A percentile compares a stretch with the other conserved stretches of the same genome.
These are phyloP conservation scores for Citrus hindsii DNA, from an alignment of 345 rosid genomes.

Conservation along the genomic window DNA sequence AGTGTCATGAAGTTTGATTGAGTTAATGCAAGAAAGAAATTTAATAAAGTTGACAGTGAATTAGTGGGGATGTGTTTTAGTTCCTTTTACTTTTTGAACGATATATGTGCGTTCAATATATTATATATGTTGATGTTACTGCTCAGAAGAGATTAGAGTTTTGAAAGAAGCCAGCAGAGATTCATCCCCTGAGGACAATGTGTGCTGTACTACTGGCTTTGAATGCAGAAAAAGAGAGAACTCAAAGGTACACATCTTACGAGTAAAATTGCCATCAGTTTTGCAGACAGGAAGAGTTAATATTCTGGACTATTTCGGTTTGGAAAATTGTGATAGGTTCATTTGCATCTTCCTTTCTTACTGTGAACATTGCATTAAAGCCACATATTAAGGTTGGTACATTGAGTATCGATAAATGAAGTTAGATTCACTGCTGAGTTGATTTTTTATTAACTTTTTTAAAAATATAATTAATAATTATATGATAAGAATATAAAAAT, in stretches of 20 bases:
- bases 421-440: too few species aligned
- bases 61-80: background rate
- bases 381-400: too few species aligned
- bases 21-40: background rate
- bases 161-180: constrained; percentile 24
- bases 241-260: constrained; percentile 25
- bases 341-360: background rate
- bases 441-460: too few species aligned
- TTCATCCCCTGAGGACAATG: constrained; percentile 40
- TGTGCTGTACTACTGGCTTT: constrained; percentile 4
- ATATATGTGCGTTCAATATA: background rate
- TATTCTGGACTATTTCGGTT: background rate
- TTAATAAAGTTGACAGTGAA: background rate
- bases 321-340: background rate
- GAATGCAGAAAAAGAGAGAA: background rate
- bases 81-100: background rate
- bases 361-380: background rate
- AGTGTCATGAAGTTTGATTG: background rate
- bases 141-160: too few species aligned
- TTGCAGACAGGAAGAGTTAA: constrained; percentile 4
- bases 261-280: constrained; percentile 4
- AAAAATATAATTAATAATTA: too few species aligned
- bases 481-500: too few species aligned
- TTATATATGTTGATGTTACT: background rate
- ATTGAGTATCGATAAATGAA: too few species aligned